Percentiles rank a stretch among this genome's conserved stretches.
These are phyloP conservation scores for Blepharisma undulans DNA, from an alignment of 169 alveolate species.

Conservation along the genomic window DNA sequence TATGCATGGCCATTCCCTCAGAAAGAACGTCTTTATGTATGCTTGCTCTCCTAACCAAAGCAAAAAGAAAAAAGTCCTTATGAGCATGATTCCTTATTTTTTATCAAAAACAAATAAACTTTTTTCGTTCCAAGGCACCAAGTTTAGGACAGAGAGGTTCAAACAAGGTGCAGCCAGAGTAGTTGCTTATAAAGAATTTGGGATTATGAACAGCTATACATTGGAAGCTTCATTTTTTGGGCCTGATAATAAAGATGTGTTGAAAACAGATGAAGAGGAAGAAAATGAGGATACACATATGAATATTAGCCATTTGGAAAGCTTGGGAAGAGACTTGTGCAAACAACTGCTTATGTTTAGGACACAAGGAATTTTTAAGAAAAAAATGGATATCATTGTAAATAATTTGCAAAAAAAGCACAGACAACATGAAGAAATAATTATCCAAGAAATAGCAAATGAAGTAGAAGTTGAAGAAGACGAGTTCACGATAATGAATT, in stretches of 20 bases:
- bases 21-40: conserved; percentile 88
- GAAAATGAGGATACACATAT: conserved; percentile 6
- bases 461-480: not conserved
- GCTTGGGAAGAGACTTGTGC: conserved; percentile 25
- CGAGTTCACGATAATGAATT: not conserved
- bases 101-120: conserved; percentile 7
- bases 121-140: conserved; percentile 40
- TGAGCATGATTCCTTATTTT: conserved; percentile 15
- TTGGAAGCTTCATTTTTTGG: conserved; percentile 49
- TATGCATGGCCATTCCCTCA: conserved; percentile 92
- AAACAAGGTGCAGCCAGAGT: conserved; percentile 42
- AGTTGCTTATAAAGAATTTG: conserved; percentile 38
- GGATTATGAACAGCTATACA: conserved; percentile 34
- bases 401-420: not conserved
- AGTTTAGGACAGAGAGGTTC: conserved; percentile 47
- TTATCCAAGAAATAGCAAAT: not conserved
- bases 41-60: conserved; percentile 40
- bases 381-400: not conserved
- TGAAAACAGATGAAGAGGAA: not conserved
- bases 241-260: not conserved
- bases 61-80: not conserved
- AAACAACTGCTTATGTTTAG: not conserved
- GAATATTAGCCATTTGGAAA: not conserved
- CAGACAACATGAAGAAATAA: not conserved
- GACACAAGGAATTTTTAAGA: not conserved